These are phyloP conservation scores for Euryodendron excelsum DNA, from an alignment of 148 eudicot genomes.

Conservation along the genomic window DNA sequence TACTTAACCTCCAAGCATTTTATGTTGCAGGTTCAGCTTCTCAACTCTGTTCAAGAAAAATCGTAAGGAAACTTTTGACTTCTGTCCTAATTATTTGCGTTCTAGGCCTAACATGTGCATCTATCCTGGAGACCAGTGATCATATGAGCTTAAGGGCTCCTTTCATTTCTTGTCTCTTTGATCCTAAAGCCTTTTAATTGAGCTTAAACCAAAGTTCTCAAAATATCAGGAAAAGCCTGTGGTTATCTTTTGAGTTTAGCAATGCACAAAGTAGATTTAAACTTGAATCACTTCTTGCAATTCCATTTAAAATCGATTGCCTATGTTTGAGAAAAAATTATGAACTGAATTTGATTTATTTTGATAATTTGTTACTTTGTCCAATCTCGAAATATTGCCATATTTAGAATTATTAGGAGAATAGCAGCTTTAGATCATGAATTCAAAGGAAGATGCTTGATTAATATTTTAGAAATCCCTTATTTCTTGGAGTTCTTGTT, in stretches of 20 bases:
- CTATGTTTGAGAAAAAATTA: not conserved
- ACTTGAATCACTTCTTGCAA: not conserved
- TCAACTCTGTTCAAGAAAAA: constrained; percentile 30
- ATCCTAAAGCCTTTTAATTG: not conserved
- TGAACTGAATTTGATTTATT: not conserved
- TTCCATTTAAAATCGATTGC: not conserved
- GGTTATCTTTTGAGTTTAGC: not conserved
- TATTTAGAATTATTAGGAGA: too few relatives aligned
- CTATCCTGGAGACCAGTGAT: not conserved
- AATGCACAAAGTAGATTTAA: not conserved
- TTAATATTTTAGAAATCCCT: too few relatives aligned
- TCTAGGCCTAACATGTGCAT: not conserved
- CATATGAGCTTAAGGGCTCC: not conserved
- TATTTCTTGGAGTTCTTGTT: too few relatives aligned
- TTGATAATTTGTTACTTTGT: too few relatives aligned
- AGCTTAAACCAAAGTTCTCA: not conserved
- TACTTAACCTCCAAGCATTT: not conserved
- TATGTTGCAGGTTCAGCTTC: constrained; percentile 31
- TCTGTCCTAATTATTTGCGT: not conserved
- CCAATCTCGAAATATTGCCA: too few relatives aligned
- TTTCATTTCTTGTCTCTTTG: not conserved
- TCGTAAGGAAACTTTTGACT: constrained; percentile 16
- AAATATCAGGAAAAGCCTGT: not conserved
- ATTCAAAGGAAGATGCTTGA: too few relatives aligned
- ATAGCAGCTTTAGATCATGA: too few relatives aligned